These are phyloP conservation scores for Chlamydomonas applanata DNA, from an alignment of 139 green algal species.

Conservation along the genomic window DNA sequence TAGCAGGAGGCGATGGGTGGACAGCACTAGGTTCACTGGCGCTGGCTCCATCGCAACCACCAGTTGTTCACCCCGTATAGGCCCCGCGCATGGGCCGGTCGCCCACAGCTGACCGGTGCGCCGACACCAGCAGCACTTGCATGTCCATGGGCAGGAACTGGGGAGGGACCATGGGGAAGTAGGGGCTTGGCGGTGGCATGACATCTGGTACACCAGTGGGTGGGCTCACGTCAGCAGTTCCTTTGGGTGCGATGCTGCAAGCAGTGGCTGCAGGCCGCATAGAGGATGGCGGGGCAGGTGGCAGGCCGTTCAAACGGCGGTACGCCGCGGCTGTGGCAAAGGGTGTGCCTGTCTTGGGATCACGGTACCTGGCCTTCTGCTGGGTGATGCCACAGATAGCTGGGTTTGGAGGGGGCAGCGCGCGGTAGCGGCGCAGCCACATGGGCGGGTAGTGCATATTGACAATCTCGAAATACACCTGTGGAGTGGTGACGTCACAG, in stretches of 20 bases:
- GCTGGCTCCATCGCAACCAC: too few species aligned
- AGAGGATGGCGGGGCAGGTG: not conserved
- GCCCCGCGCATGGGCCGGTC: too few species aligned
- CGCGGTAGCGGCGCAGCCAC: constrained; percentile 36
- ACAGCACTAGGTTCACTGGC: too few species aligned
- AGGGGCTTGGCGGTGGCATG: not conserved
- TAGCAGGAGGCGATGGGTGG: too few species aligned
- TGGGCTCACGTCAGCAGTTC: not conserved
- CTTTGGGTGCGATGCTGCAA: not conserved
- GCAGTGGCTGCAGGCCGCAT: not conserved
- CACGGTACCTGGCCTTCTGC: constrained; percentile 6
- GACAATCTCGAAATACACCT: constrained; percentile 11
- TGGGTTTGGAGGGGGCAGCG: constrained; percentile 10
- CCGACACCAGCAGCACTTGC: too few species aligned
- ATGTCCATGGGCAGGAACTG: not conserved
- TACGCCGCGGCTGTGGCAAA: not conserved
- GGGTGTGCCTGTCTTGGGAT: not conserved
- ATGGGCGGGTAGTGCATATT: constrained; percentile 40
- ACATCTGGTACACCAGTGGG: not conserved
- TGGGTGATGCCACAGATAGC: constrained; percentile 30
- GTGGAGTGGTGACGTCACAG: not conserved
- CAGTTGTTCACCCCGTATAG: too few species aligned
- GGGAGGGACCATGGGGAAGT: constrained; percentile 3
- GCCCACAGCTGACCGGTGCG: too few species aligned
- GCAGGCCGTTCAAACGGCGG: not conserved